These are phyloP conservation scores for Colletotrichum plurivorum DNA, from an alignment of 2,329 filamentous ascomycete genomes.

Conservation along the genomic window DNA sequence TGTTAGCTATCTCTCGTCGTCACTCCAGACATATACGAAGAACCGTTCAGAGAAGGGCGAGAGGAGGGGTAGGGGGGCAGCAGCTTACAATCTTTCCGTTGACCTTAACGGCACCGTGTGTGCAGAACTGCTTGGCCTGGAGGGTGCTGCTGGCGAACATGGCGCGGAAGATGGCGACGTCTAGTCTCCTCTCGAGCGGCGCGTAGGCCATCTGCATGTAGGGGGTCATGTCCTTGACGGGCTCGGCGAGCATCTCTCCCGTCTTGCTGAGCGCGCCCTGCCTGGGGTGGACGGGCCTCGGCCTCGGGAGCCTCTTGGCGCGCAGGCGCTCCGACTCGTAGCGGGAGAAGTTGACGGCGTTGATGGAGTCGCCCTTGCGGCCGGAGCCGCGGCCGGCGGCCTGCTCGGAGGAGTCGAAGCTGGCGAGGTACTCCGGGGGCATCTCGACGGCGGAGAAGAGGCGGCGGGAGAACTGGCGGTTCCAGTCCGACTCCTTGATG, in stretches of 20 bases:
- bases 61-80: no score
- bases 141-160: conserved; percentile 94
- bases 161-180: conserved; percentile 94
- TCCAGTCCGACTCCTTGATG: conserved; percentile 93
- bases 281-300: background rate
- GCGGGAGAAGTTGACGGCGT: conserved; percentile 43
- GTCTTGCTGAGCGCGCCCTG: background rate
- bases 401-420: conserved; percentile 84
- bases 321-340: conserved; percentile 24
- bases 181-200: conserved; percentile 89
- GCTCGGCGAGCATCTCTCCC: conserved; percentile 48
- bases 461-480: conserved; percentile 89
- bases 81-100: conserved; percentile 89
- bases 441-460: conserved; percentile 89
- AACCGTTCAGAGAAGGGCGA: no score
- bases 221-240: conserved; percentile 72
- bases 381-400: conserved; percentile 89
- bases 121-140: conserved; percentile 93
- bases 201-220: conserved; percentile 98
- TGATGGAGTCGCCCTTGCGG: conserved; percentile 47
- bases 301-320: background rate
- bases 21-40: no score
- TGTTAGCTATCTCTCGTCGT: background rate
- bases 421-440: conserved; percentile 83
- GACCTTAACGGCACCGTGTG: conserved; percentile 93